Evolutionary conservation across 2,329 filamentous ascomycete genomes (phyloP), one percentile per base, ranked within the genome.

Genomic region (Aureobasidium sp.): DNA sequence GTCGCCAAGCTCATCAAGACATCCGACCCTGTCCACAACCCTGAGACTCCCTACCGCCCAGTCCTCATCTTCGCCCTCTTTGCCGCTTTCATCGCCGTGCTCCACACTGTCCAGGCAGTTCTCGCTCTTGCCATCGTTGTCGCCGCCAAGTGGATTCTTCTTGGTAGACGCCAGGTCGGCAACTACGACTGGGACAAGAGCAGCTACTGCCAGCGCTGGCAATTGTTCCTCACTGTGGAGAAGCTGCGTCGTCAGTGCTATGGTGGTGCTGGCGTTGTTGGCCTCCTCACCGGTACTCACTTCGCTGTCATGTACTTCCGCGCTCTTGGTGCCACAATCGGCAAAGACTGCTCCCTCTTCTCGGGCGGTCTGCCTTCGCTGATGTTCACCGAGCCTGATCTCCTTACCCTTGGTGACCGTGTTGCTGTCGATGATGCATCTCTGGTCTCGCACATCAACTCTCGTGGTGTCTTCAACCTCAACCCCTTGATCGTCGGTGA

Each of bases 131-230:
- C 67, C 1, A 65, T 79, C 34, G 73, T 81, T 43, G 75, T 84
- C 61, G 71, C 65, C 2, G 71, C 77, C 9, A 84, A 84, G 67
- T 84, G 82, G 82, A 62, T 72, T 2, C 69, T 84, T 2, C 72
- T 84, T 27, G 82, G 82, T 17, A 77, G 77, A 24, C 75, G 82
- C 43, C 71, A 71, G 64, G 78, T 78, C 3, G 82, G 82, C 15
- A 80, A 79, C 64, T 82, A 82, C 66, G 80, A 83, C 70, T 84
- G 82, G 82, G 82, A 84, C 67, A 79, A 79, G 69, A 79, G 74
- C 24, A 74, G 76, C 17, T 84, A 84, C 71, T 84, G 81, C 70
- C 82, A 84, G 67, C 78, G 81, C 37, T 84, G 82, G 81, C 81
- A 84, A 67, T 67, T 84, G 9, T 81, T 81, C 67, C 73, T 84